Evolutionary conservation across 2,329 filamentous ascomycete species (phyloP), one percentile per base, ranked within the genome.

Genomic region (Ophioceras dolichostomum): DNA sequence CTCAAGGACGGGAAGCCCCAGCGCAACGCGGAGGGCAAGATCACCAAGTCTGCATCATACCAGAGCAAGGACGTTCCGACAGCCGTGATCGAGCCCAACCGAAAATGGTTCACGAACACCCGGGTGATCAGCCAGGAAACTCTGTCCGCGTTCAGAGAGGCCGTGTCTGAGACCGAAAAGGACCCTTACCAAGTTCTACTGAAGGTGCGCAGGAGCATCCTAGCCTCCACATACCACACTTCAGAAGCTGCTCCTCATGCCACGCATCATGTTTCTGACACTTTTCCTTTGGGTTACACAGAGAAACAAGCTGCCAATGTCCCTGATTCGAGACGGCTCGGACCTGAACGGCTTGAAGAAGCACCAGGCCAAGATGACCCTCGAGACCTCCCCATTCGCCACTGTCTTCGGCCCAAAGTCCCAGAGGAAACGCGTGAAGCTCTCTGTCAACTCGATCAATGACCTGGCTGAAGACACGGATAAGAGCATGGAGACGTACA

Each of bases 51-150:
- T 26, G 55, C 50, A 18, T 46, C 42, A 3, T 56, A 38, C 45
- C 56, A 96, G 64, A 87, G 81, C 42, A 71, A 77, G 53, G 87
- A 94, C 26, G 63, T 79, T 17, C 88, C 89, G 33, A 76, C 72
- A 41, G 91, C 89, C 47, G 76, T 88, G 47, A 83, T 96, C 53
- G 89, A 96, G 66, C 91, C 91, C 35, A 93, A 96, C 63, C 74
- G 91, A 52, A 93, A 93, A 64, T 98, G 91, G 91, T 98, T 98
- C 64, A 85, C 81, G 51, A 95, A 95, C 60, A 94, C 89, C 24
- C 70, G 91, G 47, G 73, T 77, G 33, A 94, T 96, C 52, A 87
- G 83, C 3, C 89, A 96, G 58, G 85, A 94, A 56, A 83, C 42
- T 14, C 41, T 49, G 33, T 33, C 37, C 32, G 78, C 83, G 2